Evolutionary conservation across 2,329 filamentous ascomycete genomes (phyloP), one percentile per base, ranked within the genome.

Genomic region (Alternaria viburni): DNA sequence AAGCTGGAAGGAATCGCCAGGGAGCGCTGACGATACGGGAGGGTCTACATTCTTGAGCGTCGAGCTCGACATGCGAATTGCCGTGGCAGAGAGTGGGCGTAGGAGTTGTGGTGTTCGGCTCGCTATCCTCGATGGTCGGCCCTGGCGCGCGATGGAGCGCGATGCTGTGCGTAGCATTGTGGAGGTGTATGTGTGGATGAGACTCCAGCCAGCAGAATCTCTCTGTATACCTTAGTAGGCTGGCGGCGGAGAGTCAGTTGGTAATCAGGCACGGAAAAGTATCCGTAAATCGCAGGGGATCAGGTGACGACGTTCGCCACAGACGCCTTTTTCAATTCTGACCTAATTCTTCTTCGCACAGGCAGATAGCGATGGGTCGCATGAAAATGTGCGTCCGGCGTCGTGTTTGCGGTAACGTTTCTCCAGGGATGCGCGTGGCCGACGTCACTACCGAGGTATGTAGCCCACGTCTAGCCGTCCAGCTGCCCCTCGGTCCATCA

Each of bases 1-100:
- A 13, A 97, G 86, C 79, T 97, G 95, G 82, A 95, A 97, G 26
- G 91, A 87, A 75, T 97, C 93, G 61, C 91, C 88, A 0, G 91
- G 85, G 3, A 89, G 82, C 9, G 84, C 80, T 19, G 84, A 83
- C 15, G 90, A 89, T 23, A 92, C 79, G 15, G 90, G 88, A 23
- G 89, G 88, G 15, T 87, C 77, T 46, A 90, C 86, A 12, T 87
- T 76, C 49, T 85, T 78, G 47, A 85, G 84, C 3, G 84, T 77
- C 21, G 84, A 81, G 63, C 74, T 79, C 41, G 88, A 82, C 87
- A 91, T 89, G 74, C 80, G 83, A 61, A 70, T 74, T 15, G 70
- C 65, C n/a, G 81, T 79, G 28, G 80, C 81, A 50, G 82, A 82
- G 45, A 86, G 76, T 15, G 80, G 73, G 61, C 80, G 73, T 66